Base-by-base conservation (phyloP, 768 basidiomycete genomes). In the Dioszegia aurantiaca region DNA sequence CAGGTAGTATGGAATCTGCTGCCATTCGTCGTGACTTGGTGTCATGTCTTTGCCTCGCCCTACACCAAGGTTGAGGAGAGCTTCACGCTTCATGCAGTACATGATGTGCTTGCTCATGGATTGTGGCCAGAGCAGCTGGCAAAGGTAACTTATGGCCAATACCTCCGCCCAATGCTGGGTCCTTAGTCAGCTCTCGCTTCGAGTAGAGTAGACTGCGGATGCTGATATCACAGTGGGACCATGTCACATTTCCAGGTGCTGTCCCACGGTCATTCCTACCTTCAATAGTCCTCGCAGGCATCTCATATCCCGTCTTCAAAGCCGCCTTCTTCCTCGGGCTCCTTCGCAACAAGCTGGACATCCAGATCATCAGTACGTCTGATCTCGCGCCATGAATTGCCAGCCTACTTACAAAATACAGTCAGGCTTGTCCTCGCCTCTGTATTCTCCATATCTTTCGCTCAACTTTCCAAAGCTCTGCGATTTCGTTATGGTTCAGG, bases 61-160 rank as follows among this genome's bases (percentile, higher is more conserved):
- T 90, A 87, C 73, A 88, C 89, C 3, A 99, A 99, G 79, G 95
- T 99, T 27, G 95, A 99, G 76, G 95, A 99, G 78, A 89, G 87
- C 69, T 97, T 97, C 81, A 92, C 87, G 64, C 82, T 98, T 9
- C 95, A 98, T 72, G 92, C 90, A 0, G 82, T 82, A 0, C 90
- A 95, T 70, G 95, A 99, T 76, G 80, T 90, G 24, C 79, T 97
- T 27, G 82, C 86, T 78, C 86, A 90, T 68, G 91, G 92, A 1
- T 72, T 53, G 40, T 53, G 37, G 36, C 51, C 36, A 3, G 23
- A 3, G 31, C 36, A 14, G 12, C 36, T 11, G 17, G 2, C 10
- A 53, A 36, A 27, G 51, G 33, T 30, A 40, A 16, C n/a, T 51
- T 6, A 4, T 28, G 26, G 11, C 4, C 8, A 12, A 2, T 39